Evolutionary conservation across 108 stramenopile genomes (phyloP), one percentile per base, ranked within the genome.

Genomic region (Conticribra guillardii): DNA sequence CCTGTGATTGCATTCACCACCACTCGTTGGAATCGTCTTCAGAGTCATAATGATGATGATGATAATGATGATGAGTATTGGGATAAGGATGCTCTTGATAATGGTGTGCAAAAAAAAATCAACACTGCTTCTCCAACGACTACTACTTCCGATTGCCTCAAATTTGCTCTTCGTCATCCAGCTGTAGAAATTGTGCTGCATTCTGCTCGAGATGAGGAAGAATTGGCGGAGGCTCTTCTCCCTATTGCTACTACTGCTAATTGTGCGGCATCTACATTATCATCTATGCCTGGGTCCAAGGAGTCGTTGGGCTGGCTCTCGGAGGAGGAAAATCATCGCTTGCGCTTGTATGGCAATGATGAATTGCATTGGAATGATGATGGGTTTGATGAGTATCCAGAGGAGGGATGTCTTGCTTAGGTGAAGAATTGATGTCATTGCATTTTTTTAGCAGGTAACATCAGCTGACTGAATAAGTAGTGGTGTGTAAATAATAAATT

Each of bases 1-100:
- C 78, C 78, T 50, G 72, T 79, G 4, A 18, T 79, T 30, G 66
- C 71, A 29, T 79, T 79, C 41, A 79, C 78, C 16, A 73, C 78
- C 21, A 79, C 78, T n/a, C 32, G 78, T 15, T 79, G 78, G 78
- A 79, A 79, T 60, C 17, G 46, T 30, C 53, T 79, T 15, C 78
- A 72, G 30, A 37, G 19, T 19, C 22, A 64, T 24, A 19, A 63
- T 60, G 17, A 27, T 17, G 26, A 7, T 22, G 41, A 44, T 17
- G 7, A 16, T 17, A 21, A 51, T 17, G n/a, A n/a, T n/a, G n/a
- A n/a, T n/a, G n/a, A n/a, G n/a, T n/a, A n/a, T n/a, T n/a, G n/a
- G n/a, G n/a, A n/a, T n/a, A n/a, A n/a, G n/a, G n/a, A n/a, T n/a
- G n/a, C n/a, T n/a, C n/a, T n/a, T n/a, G n/a, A n/a, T n/a, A n/a